phyloP scores from a whole-genome alignment of 345 rosid species.

The Clarkia xantiana region DNA sequence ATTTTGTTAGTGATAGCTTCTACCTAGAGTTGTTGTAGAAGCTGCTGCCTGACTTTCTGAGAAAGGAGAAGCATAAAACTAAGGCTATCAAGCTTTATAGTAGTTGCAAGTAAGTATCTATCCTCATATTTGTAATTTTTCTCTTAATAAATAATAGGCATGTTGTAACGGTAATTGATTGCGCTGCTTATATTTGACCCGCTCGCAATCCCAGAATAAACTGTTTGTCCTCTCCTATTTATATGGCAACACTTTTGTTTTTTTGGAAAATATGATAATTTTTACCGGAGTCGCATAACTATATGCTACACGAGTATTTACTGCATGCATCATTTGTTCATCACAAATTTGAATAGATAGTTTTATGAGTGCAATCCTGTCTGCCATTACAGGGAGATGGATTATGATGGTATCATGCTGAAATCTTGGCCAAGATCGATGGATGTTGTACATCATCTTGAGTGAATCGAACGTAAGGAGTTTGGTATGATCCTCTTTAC shows the following conservation, averaged over 20 bases:
- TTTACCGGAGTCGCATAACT: not conserved
- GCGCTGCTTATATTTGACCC: no score
- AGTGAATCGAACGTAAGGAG: conserved; percentile 46
- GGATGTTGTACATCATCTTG: conserved; percentile 75
- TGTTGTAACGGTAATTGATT: no score
- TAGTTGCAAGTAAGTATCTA: conserved; percentile 57
- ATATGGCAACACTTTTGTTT: no score
- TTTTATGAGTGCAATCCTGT: conserved; percentile 8
- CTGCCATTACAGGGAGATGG: conserved; percentile 54
- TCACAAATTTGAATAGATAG: not conserved
- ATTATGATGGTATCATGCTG: conserved; percentile 72
- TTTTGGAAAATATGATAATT: no score
- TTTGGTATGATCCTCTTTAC: conserved; percentile 9
- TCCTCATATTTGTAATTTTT: not conserved
- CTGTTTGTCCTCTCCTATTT: no score
- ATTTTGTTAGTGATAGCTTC: conserved; percentile 24
- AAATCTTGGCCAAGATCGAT: conserved; percentile 96
- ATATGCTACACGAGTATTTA: not conserved
- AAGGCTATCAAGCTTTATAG: conserved; percentile 60
- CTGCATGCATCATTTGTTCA: not conserved
- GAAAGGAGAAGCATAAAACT: conserved; percentile 53
- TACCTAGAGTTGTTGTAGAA: conserved; percentile 88
- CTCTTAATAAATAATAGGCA: not conserved
- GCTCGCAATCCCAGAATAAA: no score
- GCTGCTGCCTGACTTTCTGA: conserved; percentile 58